Percentiles rank a stretch among this genome's conserved stretches.
Evolutionary conservation across 73 alveolate genomes (phyloP).

Genomic region (Paramecium sexaurelia): DNA sequence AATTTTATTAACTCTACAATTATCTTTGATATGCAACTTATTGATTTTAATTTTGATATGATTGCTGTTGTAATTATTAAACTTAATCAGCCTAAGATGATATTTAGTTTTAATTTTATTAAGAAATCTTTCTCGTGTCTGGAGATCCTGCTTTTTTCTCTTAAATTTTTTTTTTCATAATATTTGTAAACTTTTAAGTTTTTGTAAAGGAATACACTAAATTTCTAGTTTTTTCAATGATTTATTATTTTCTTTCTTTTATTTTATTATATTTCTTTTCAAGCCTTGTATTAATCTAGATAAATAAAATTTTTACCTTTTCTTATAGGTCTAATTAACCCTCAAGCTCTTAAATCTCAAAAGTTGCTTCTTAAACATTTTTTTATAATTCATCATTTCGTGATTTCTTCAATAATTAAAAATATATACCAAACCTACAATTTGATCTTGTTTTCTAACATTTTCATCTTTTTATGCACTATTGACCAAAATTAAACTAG

Average conservation of each 20-base stretch:
- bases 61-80: neutral
- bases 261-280: slow-evolving; percentile 34
- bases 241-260: neutral
- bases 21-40: neutral
- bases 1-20: neutral
- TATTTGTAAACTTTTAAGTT: slow-evolving; percentile 17
- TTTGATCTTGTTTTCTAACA: neutral
- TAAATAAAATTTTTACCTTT: neutral
- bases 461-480: slow-evolving; percentile 15
- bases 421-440: neutral
- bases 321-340: neutral
- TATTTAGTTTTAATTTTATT: neutral
- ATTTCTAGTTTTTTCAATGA: slow-evolving; percentile 7
- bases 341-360: neutral
- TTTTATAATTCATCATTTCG: neutral
- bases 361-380: neutral
- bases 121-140: neutral
- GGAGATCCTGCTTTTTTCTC: neutral
- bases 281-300: neutral
- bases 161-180: slow-evolving; percentile 36
- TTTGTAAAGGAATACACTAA: neutral
- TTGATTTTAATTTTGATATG: neutral
- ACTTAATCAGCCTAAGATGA: neutral
- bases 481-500: neutral
- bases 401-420: neutral